Evolutionary conservation across 2,329 filamentous ascomycete species (phyloP), one percentile per base, ranked within the genome.

Genomic region (Penicillium freii): DNA sequence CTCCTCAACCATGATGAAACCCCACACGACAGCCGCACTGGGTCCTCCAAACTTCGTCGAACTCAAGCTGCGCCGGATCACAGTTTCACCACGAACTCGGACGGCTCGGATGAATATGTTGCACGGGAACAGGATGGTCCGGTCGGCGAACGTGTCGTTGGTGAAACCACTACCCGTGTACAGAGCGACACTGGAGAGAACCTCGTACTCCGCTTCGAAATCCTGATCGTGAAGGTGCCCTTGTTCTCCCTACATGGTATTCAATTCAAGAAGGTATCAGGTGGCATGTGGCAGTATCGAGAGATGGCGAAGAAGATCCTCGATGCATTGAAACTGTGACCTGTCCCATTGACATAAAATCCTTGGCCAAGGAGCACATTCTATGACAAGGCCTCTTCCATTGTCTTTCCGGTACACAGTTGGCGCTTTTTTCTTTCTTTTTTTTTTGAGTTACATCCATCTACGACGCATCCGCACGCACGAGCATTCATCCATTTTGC

Each of bases 211-310:
- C 87, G 90, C 62, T 99, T 97, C 71, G 94, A 99, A 73, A 96
- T 97, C 62, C 87, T 97, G 65, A 94, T 99, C 66, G 94, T 99
- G 72, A 99, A 99, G 77, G 92, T 99, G 27, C 94, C 94, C 13
- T 80, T 99, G 51, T 86, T 99, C 59, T 92, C 89, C 42, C 78
- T 99, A 56, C 93, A 99, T 71, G 94, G 94, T 48, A 92, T 99
- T 60, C 94, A 97, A 74, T 99, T 99, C 80, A 99, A 99, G 82
- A 92, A 94, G 72, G 88, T 97, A 65, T 86, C 90, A 56, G 93
- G 94, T 36, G 93, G 95, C 58, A 97, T 94, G 57, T 97, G 93
- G 92, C 92, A 97, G 75, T 99, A 96, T 78, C 96, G 97, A 80
- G 93, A 91, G 70, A 95, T 97, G 92, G 94, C 94, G 36, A 92